Percentiles rank a stretch among this genome's conserved stretches.
Evolutionary conservation across 2,329 filamentous ascomycete genomes (phyloP).

Genomic region (Penicillium sp.): DNA sequence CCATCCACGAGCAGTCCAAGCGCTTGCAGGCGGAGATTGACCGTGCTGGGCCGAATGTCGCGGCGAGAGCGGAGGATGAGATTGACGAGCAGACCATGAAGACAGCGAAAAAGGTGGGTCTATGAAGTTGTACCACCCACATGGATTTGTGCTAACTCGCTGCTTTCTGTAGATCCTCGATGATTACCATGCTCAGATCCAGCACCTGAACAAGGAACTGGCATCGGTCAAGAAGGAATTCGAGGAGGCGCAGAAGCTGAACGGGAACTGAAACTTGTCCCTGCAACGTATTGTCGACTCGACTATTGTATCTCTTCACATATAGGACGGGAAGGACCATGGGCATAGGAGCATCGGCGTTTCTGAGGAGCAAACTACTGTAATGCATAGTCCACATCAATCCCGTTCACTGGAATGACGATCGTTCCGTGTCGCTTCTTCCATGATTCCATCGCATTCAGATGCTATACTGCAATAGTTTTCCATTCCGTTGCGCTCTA

Average conservation of each 20-base stretch:
- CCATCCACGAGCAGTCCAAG: slow-evolving; percentile 58
- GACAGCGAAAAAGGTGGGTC: slow-evolving; percentile 58
- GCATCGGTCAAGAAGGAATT: slow-evolving; percentile 59
- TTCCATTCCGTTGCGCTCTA: slow-evolving; percentile 4
- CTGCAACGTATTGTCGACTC: slow-evolving; percentile 8
- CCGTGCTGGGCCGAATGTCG: slow-evolving; percentile 46
- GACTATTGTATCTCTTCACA: slow-evolving; percentile 10
- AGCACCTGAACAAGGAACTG: slow-evolving; percentile 61
- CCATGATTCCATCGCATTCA: no score
- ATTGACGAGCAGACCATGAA: slow-evolving; percentile 59
- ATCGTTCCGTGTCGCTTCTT: no score
- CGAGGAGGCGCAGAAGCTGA: slow-evolving; percentile 51
- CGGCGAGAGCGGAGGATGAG: slow-evolving; percentile 43
- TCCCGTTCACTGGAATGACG: not conserved
- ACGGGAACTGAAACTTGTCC: slow-evolving; percentile 21
- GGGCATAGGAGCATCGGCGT: slow-evolving; percentile 27
- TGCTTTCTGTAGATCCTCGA: slow-evolving; percentile 45
- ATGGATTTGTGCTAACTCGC: slow-evolving; percentile 31
- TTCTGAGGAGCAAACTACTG: slow-evolving; percentile 17
- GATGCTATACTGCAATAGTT: no score
- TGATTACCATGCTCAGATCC: slow-evolving; percentile 51
- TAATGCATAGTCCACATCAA: slow-evolving; percentile 23
- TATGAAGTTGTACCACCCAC: not conserved
- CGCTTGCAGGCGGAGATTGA: slow-evolving; percentile 60
- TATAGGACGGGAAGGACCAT: slow-evolving; percentile 16